phyloP scores from a whole-genome alignment of 441 rosid species.

The Brassica hybrid region DNA sequence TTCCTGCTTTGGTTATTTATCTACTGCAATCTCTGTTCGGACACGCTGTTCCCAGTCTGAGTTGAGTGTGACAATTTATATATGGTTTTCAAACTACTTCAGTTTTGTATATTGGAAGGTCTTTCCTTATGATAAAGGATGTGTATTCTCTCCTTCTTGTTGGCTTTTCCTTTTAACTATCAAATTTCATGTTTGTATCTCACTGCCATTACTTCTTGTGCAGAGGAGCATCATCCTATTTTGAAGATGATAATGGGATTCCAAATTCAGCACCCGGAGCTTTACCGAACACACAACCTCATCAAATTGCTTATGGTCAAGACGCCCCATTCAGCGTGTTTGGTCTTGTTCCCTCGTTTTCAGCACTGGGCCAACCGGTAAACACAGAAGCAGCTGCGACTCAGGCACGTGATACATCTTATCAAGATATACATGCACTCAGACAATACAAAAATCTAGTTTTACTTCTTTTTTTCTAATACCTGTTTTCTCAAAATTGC shows the following conservation, averaged over 20 bases:
- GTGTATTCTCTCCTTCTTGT: slow-evolving; percentile 24
- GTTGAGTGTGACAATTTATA: slow-evolving; percentile 4
- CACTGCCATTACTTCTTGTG: slow-evolving; percentile 38
- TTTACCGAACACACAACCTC: slow-evolving; percentile 50
- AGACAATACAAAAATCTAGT: neutral
- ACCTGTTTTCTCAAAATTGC: slow-evolving; percentile 37
- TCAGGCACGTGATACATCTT: slow-evolving; percentile 56
- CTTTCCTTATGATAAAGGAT: slow-evolving; percentile 9
- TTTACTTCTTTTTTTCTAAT: slow-evolving; percentile 29
- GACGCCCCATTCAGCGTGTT: slow-evolving; percentile 59
- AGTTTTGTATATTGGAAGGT: slow-evolving; percentile 8
- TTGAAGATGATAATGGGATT: slow-evolving; percentile 49
- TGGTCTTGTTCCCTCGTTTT: slow-evolving; percentile 57
- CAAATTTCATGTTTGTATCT: slow-evolving; percentile 18
- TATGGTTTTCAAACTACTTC: slow-evolving; percentile 17
- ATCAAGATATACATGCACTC: slow-evolving; percentile 4
- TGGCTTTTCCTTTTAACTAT: neutral
- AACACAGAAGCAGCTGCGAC: slow-evolving; percentile 58
- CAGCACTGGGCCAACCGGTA: slow-evolving; percentile 52
- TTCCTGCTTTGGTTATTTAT: slow-evolving; percentile 9
- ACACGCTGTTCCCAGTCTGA: slow-evolving; percentile 15
- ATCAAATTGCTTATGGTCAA: slow-evolving; percentile 54
- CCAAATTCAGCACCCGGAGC: slow-evolving; percentile 48
- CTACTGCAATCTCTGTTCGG: slow-evolving; percentile 13
- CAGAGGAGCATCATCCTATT: slow-evolving; percentile 44